Percentiles rank a stretch among this genome's conserved stretches.
These are phyloP conservation scores for Fusarium nisikadoi DNA, from an alignment of 2,329 filamentous ascomycete species.

Conservation along the genomic window DNA sequence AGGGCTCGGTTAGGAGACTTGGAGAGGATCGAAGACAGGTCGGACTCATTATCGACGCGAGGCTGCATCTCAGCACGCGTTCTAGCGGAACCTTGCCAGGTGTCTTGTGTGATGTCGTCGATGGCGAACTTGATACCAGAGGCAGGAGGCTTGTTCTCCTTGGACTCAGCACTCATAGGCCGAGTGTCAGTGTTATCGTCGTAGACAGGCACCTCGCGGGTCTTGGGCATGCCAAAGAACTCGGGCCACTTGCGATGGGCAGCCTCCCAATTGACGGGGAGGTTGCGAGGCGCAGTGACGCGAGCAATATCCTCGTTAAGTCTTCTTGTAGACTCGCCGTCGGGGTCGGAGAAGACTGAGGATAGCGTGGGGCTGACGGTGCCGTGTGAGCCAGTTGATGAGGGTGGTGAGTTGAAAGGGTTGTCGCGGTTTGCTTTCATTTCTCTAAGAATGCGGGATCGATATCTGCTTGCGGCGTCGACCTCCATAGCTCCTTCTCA, in stretches of 20 bases:
- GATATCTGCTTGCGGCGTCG: slow-evolving; percentile 55
- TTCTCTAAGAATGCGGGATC: slow-evolving; percentile 61
- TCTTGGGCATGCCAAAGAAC: slow-evolving; percentile 57
- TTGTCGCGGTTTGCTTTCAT: slow-evolving; percentile 64
- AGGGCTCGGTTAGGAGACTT: slow-evolving; percentile 50
- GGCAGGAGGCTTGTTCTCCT: slow-evolving; percentile 59
- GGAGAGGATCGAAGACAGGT: slow-evolving; percentile 58
- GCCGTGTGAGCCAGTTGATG: slow-evolving; percentile 67
- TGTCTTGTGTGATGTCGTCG: slow-evolving; percentile 57
- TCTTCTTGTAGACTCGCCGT: slow-evolving; percentile 64
- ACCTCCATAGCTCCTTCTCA: slow-evolving; percentile 53
- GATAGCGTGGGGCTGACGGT: slow-evolving; percentile 65
- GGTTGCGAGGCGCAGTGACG: slow-evolving; percentile 53
- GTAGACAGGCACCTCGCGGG: slow-evolving; percentile 41
- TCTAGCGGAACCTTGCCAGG: slow-evolving; percentile 54
- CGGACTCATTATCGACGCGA: slow-evolving; percentile 63
- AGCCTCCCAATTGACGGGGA: slow-evolving; percentile 57
- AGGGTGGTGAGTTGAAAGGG: slow-evolving; percentile 68
- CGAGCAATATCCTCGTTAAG: slow-evolving; percentile 61
- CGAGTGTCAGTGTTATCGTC: slow-evolving; percentile 51
- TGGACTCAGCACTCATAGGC: slow-evolving; percentile 51
- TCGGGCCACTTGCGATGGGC: slow-evolving; percentile 64
- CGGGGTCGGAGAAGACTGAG: slow-evolving; percentile 63
- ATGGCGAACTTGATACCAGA: slow-evolving; percentile 50
- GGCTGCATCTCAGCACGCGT: slow-evolving; percentile 64